These are phyloP conservation scores for Carallia pectinifolia DNA, from an alignment of 345 rosid species.

Conservation along the genomic window DNA sequence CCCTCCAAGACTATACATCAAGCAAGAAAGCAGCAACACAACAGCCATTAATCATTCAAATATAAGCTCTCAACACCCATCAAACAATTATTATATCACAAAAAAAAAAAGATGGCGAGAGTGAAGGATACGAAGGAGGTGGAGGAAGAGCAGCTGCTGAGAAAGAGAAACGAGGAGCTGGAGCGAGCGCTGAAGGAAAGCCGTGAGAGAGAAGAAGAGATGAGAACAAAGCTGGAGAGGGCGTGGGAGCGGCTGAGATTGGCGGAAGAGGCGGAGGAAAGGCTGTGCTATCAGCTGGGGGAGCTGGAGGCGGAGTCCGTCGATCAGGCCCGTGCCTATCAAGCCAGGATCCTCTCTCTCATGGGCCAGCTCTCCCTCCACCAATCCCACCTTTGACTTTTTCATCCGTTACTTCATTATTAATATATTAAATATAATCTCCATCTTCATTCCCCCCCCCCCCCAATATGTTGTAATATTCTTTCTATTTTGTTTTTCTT, in stretches of 20 bases:
- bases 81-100: too few species aligned
- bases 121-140: not conserved
- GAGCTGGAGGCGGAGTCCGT: conserved; percentile 87
- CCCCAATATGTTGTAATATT: too few species aligned
- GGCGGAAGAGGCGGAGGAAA: conserved; percentile 84
- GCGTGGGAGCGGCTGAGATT: conserved; percentile 52
- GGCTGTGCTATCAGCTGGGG: conserved; percentile 77
- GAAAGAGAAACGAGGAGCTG: conserved; percentile 58
- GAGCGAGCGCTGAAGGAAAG: conserved; percentile 49
- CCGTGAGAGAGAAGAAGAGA: conserved; percentile 47
- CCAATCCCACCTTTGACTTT: not conserved
- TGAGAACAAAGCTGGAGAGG: conserved; percentile 52
- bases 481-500: too few species aligned
- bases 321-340: conserved; percentile 62
- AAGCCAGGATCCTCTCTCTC: conserved; percentile 57
- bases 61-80: too few species aligned
- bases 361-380: conserved; percentile 55
- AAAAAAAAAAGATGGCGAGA: not conserved
- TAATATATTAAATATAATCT: not conserved
- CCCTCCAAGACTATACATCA: not conserved
- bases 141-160: conserved; percentile 23
- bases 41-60: not conserved
- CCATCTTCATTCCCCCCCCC: not conserved
- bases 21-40: not conserved
- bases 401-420: not conserved